phyloP scores from a whole-genome alignment of 257 asterid species.

The Solanum medicagineum region DNA sequence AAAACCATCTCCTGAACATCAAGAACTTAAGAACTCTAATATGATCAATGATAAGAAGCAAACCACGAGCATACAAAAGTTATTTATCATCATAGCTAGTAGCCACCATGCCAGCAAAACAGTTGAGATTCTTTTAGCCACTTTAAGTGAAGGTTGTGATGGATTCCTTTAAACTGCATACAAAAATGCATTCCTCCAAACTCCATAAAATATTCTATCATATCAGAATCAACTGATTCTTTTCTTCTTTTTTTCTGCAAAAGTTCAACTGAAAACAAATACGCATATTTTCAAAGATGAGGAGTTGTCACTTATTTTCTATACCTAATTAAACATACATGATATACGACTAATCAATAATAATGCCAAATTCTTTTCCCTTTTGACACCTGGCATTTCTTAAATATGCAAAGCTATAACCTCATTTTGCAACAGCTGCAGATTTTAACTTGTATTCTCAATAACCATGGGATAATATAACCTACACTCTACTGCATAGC shows the following conservation, averaged over 20 bases:
- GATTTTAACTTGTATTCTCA: neutral
- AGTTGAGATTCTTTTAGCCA: constrained; percentile 23
- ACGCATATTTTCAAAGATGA: constrained; percentile 10
- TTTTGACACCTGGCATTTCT: neutral
- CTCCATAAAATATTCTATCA: constrained; percentile 44
- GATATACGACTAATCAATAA: neutral
- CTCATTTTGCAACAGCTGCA: neutral
- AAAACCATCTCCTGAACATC: neutral
- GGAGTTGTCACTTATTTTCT: constrained; percentile 1
- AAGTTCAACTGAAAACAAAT: constrained; percentile 30
- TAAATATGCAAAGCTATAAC: neutral
- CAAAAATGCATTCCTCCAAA: constrained; percentile 28
- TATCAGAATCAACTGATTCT: constrained; percentile 38
- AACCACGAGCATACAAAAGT: neutral
- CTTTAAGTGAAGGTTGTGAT: constrained; percentile 35
- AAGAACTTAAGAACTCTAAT: neutral
- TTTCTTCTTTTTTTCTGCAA: constrained; percentile 24
- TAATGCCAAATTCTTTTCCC: neutral
- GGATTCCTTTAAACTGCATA: constrained; percentile 60
- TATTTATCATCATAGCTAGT: neutral
- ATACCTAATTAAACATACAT: neutral
- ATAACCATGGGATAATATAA: neutral
- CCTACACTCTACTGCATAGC: neutral
- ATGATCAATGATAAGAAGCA: neutral
- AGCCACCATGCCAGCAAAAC: constrained; percentile 26